Base-by-base conservation (phyloP, 192 early-diverging fungal genomes). In the Entomortierella chlamydospora region DNA sequence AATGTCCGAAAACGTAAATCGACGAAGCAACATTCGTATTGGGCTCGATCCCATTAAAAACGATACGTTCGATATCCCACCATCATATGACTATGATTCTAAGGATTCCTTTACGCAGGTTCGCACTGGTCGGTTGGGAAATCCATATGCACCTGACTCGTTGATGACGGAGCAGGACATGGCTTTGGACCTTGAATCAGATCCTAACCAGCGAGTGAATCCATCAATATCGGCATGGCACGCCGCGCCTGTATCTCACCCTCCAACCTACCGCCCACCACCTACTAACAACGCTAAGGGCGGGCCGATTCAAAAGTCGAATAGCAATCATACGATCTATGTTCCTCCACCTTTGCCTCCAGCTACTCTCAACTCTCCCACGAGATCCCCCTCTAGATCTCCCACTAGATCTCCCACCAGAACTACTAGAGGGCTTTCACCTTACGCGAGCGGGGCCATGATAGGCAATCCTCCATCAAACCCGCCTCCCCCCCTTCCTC, bases 371-470 rank as follows among this genome's bases (percentile, higher is more conserved):
- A 47, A n/a, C n/a, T n/a, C n/a, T n/a, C n/a, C n/a, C n/a, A n/a
- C n/a, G n/a, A n/a, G n/a, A n/a, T n/a, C n/a, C n/a, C n/a, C n/a
- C n/a, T n/a, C n/a, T n/a, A n/a, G n/a, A n/a, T n/a, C n/a, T n/a
- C n/a, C n/a, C n/a, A n/a, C n/a, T n/a, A n/a, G n/a, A n/a, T n/a
- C 66, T 8, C 45, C 45, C 8, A 29, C 73, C 0, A 23, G 23
- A 26, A 58, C n/a, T 0, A 11, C 41, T 17, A 25, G 23, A n/a
- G 47, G 47, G 0, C 15, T 62, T 10, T 78, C 67, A 7, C 74
- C 74, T 12, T 78, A 78, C 33, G 74, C 74, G 0, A 56, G 59
- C 28, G 74, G 70, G 9, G 74, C 74, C 22, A 78, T 78, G 74
- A 70, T 70, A 1, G 45, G 51, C 15, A 43, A 59, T 25, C 66